phyloP scores from a whole-genome alignment of 257 asterid species.

The Rehmannia glutinosa region DNA sequence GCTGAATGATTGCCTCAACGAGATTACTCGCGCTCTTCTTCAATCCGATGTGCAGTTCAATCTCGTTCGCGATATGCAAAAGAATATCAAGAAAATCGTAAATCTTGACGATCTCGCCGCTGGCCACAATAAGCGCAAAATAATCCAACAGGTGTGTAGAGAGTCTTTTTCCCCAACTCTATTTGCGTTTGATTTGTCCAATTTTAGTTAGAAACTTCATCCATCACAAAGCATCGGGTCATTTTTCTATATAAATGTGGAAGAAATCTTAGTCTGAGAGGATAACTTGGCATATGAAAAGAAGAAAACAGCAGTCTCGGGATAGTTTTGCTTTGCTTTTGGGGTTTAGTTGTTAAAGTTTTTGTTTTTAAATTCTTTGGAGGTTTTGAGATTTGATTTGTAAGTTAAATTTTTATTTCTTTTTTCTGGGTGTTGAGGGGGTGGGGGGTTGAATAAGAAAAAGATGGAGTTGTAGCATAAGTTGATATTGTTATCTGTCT shows the following conservation, averaged over 20 bases:
- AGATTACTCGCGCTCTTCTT: conserved; percentile 72
- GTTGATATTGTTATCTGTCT: background rate
- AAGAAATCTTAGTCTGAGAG: background rate
- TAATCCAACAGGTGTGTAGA: conserved; percentile 58
- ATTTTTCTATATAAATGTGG: background rate
- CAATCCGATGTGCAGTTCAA: conserved; percentile 72
- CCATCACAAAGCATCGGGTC: background rate
- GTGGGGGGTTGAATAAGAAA: background rate
- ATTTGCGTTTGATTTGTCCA: background rate
- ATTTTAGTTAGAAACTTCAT: no score
- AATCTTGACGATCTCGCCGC: conserved; percentile 85
- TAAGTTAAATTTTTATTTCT: no score
- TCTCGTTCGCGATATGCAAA: conserved; percentile 68
- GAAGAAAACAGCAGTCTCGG: background rate
- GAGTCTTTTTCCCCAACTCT: background rate
- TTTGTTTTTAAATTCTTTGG: background rate
- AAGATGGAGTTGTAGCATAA: no score
- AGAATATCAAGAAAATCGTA: conserved; percentile 64
- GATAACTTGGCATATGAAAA: background rate
- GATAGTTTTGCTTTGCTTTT: background rate
- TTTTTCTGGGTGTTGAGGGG: background rate
- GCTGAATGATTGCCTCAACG: conserved; percentile 68
- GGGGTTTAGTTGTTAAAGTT: background rate
- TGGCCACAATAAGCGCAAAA: conserved; percentile 77
- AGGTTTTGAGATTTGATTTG: background rate